These are phyloP conservation scores for Entrophospora sp. DNA, from an alignment of 192 early-diverging fungal species.

Conservation along the genomic window DNA sequence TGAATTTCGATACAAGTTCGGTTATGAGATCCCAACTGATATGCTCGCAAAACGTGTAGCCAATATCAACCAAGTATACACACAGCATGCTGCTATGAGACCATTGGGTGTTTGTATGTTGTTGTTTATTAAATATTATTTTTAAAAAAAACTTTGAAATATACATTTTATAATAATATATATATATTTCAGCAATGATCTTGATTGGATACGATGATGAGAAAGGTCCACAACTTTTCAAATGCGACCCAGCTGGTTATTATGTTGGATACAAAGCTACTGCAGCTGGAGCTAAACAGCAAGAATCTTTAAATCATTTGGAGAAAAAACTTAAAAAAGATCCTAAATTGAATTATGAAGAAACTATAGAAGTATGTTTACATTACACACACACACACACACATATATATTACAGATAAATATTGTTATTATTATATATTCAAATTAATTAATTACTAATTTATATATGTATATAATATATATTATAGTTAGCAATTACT, in stretches of 20 bases:
- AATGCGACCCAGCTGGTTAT: constrained; percentile 97
- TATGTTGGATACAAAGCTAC: constrained; percentile 97
- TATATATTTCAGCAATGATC: constrained; percentile 70
- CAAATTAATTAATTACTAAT: background rate
- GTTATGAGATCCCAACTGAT: constrained; percentile 94
- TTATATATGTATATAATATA: no score
- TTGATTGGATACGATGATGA: constrained; percentile 95
- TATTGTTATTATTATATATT: background rate
- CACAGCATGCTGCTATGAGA: constrained; percentile 97
- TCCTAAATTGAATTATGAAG: constrained; percentile 67
- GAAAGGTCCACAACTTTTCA: constrained; percentile 93
- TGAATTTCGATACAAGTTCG: constrained; percentile 98
- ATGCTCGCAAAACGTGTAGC: constrained; percentile 97
- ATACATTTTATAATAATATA: background rate
- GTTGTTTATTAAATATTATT: background rate
- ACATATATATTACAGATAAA: no score
- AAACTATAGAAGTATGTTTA: constrained; percentile 77
- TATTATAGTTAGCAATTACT: constrained; percentile 75
- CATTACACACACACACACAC: no score
- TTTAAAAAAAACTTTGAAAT: background rate
- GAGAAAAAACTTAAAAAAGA: constrained; percentile 98
- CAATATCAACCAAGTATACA: constrained; percentile 98
- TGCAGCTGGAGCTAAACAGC: constrained; percentile 88
- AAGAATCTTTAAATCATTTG: constrained; percentile 90
- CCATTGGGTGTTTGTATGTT: constrained; percentile 89